Evolutionary conservation across 75 land plant species (phyloP), one percentile per base, ranked within the genome.

Genomic region (Picea glauca): DNA sequence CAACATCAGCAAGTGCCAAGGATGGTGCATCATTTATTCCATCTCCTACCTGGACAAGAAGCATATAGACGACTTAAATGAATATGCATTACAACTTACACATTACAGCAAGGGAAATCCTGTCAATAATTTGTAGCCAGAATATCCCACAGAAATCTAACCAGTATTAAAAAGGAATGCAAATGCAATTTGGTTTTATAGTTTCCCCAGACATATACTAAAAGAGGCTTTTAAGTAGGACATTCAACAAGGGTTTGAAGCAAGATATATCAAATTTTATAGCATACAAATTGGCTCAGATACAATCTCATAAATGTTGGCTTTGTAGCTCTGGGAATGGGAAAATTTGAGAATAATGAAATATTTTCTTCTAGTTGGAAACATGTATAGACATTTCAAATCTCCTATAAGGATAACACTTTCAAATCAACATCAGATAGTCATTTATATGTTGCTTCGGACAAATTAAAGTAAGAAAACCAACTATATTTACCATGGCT

Each of bases 11-110:
- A 86, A 88, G 85, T 43, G 99, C 98, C 83, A 97, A 82, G 58
- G 99, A 94, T 15, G 99, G 99, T 56, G 99, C 99, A 86, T 97
- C 99, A 85, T 95, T 97, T 82, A 97, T 94, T 13, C 99, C 99
- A 86, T 97, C 99, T 32, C 99, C 99, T 32, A 95, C 93, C 98
- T 94, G 38, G 62, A 66, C 31, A 66, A 58, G 64, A 21, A 15
- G 35, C 30, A 75, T 56, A 38, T 13, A 4, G 30, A 26, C 11
- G 26, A 20, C 13, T 70, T 70, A 30, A 43, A 70, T 70, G 9
- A 43, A 70, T 40, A 18, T 66, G 70, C 33, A 7, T 66, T 32
- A 64, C 31, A 66, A 66, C 70, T 50, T 35, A 15, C 65, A 66
- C 18, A 9, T 43, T 17, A 6, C 5, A 65, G 68, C 5, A 32